Base-by-base conservation (phyloP, 352 stramenopile genomes). In the Globisporangium yorkense region DNA sequence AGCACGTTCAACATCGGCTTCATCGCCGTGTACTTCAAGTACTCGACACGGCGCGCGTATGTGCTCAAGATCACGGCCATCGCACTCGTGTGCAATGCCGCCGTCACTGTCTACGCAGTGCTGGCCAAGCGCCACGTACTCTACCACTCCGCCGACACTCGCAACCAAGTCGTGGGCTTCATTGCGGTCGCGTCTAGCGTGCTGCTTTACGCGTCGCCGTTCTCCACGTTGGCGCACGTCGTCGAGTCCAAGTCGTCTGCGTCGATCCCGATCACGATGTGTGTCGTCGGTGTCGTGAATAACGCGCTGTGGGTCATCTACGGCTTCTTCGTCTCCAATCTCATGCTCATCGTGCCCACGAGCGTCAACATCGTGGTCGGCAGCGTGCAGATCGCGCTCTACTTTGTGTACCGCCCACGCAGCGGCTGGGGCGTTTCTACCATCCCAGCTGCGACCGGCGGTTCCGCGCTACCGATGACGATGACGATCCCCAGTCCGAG, bases 241-340 rank as follows among this genome's bases (percentile, higher is more conserved):
- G 24, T 89, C 49, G 62, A 68, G 41, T 78, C 71, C 35, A 72
- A 73, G 44, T 87, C 77, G 15, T 82, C 74, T 7, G 70, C 48
- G 31, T 90, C 75, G 21, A 73, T 92, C 49, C 75, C 72, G 27
- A 75, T 89, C 48, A 61, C 67, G 1, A 88, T 92, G 78, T 75
- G 84, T 44, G 31, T 81, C 43, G 70, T 78, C 15, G 82, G 77
- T 2, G 51, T 74, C n/a, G 56, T 77, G 54, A 92, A 90, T 77
- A 92, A 90, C 62, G 54, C 69, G 15, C 60, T 89, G n/a, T 92
- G 82, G 82, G 65, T 88, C 46, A 62, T 84, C 53, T 92, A 90
- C 68, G 76, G 74, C 33, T 49, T 65, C 39, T 61, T 89, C 35
- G 61, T 86, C 29, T 44, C 68, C 50, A 75, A 90, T 39, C 47